A percentile compares a stretch with the other conserved stretches of the same genome.
These are phyloP conservation scores for Aureobasidium sp. DNA, from an alignment of 2,329 filamentous ascomycete genomes.

Conservation along the genomic window DNA sequence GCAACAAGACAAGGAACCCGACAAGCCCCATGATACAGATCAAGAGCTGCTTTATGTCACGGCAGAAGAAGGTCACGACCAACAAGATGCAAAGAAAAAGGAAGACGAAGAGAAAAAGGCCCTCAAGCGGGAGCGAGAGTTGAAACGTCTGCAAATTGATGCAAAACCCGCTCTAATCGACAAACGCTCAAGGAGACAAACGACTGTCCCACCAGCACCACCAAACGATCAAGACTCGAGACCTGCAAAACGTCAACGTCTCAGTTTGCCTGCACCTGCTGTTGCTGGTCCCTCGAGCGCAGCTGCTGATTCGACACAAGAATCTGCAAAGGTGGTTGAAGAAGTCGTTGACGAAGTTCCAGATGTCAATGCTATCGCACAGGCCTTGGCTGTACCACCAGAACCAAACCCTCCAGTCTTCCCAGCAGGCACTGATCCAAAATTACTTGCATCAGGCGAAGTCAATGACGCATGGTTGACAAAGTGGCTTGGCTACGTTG, in stretches of 20 bases:
- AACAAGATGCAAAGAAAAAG: background rate
- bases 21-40: conserved; percentile 1
- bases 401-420: background rate
- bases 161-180: conserved; percentile 3
- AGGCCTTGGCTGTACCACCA: background rate
- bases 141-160: conserved; percentile 7
- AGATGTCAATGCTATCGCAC: background rate
- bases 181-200: conserved; percentile 1
- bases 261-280: background rate
- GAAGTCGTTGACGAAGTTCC: background rate
- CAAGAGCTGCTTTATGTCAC: background rate
- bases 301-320: background rate
- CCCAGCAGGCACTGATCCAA: background rate
- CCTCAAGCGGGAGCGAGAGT: background rate
- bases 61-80: background rate
- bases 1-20: background rate
- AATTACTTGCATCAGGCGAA: background rate
- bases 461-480: conserved; percentile 5
- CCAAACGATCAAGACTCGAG: background rate
- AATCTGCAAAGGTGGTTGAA: background rate
- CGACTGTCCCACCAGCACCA: background rate
- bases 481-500: background rate
- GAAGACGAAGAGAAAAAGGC: background rate
- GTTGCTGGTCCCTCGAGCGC: background rate
- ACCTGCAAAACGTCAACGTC: background rate